Evolutionary conservation across 2,329 filamentous ascomycete species (phyloP).

Genomic region (Sphaceloma murrayae): DNA sequence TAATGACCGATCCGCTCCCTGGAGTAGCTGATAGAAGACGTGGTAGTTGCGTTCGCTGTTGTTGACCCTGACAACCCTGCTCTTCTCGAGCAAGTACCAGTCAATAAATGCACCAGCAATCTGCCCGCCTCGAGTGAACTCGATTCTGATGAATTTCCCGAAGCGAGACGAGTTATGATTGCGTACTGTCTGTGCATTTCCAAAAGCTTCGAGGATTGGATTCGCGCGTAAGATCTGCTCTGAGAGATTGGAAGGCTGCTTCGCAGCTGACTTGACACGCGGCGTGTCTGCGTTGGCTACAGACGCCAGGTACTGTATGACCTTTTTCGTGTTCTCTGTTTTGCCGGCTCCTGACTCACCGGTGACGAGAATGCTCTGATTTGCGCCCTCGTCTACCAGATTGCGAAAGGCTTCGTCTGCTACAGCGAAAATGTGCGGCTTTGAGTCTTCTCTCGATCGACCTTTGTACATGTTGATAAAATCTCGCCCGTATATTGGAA

Average conservation of each 20-base stretch:
- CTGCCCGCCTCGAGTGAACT: conserved; percentile 77
- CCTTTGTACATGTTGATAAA: conserved; percentile 99
- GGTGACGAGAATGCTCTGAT: conserved; percentile 95
- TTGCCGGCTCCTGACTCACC: conserved; percentile 97
- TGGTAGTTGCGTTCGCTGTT: conserved; percentile 89
- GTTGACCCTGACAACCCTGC: conserved; percentile 86
- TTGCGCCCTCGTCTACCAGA: conserved; percentile 85
- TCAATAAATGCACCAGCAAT: conserved; percentile 96
- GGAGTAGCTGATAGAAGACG: conserved; percentile 90
- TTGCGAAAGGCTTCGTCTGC: conserved; percentile 95
- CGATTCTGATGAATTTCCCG: conserved; percentile 96
- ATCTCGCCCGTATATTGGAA: conserved; percentile 93
- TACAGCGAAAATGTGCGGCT: conserved; percentile 96
- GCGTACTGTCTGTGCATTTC: conserved; percentile 92
- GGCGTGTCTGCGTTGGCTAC: conserved; percentile 78
- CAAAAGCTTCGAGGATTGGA: conserved; percentile 94
- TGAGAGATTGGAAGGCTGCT: conserved; percentile 72
- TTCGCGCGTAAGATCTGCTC: conserved; percentile 95
- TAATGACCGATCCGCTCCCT: conserved; percentile 64
- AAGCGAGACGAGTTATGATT: conserved; percentile 99
- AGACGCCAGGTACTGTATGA: conserved; percentile 94
- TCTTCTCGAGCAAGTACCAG: conserved; percentile 97
- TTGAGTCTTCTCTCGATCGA: conserved; percentile 80
- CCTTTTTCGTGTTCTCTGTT: conserved; percentile 98
- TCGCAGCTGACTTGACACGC: conserved; percentile 49